These are phyloP conservation scores for Helminthosporium solani DNA, from an alignment of 2,329 filamentous ascomycete species.

Conservation along the genomic window DNA sequence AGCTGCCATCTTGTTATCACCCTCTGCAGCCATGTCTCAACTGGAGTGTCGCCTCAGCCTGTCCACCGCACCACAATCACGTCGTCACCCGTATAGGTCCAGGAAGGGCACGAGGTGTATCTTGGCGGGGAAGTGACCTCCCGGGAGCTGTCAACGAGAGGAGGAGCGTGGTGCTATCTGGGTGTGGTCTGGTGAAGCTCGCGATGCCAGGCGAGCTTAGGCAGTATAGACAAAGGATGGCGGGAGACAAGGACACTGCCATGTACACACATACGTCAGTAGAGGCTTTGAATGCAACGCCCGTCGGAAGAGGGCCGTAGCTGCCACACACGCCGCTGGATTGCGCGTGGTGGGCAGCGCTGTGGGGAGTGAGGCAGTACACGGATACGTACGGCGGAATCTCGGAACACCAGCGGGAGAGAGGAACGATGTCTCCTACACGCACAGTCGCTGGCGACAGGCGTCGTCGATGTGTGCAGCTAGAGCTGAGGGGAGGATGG, in stretches of 20 bases:
- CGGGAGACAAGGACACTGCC: constrained; percentile 22
- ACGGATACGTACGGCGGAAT: not conserved
- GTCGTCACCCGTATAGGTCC: constrained; percentile 6
- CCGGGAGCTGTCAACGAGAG: constrained; percentile 4
- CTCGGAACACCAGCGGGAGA: constrained; percentile 16
- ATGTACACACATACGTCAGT: constrained; percentile 26
- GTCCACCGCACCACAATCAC: constrained; percentile 13
- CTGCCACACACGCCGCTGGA: constrained; percentile 13
- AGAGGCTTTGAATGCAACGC: constrained; percentile 4
- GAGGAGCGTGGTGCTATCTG: constrained; percentile 9
- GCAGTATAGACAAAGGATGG: constrained; percentile 26
- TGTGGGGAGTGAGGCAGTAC: constrained; percentile 9
- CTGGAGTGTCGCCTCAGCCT: constrained; percentile 17
- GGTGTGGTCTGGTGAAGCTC: constrained; percentile 6
- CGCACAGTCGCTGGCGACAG: constrained; percentile 13
- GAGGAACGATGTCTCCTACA: constrained; percentile 11
- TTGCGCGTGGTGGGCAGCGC: constrained; percentile 7
- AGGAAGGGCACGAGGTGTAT: constrained; percentile 1
- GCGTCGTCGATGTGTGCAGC: constrained; percentile 3
- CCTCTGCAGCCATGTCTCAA: constrained; percentile 27
- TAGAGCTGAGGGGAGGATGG: constrained; percentile 2
- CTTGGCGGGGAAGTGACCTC: constrained; percentile 6
- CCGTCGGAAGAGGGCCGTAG: constrained; percentile 13
- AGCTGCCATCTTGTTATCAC: constrained; percentile 30
- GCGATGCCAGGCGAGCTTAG: constrained; percentile 13